Evolutionary conservation across 441 rosid species (phyloP), one percentile per base, ranked within the genome.

Genomic region (Kokia cookei): DNA sequence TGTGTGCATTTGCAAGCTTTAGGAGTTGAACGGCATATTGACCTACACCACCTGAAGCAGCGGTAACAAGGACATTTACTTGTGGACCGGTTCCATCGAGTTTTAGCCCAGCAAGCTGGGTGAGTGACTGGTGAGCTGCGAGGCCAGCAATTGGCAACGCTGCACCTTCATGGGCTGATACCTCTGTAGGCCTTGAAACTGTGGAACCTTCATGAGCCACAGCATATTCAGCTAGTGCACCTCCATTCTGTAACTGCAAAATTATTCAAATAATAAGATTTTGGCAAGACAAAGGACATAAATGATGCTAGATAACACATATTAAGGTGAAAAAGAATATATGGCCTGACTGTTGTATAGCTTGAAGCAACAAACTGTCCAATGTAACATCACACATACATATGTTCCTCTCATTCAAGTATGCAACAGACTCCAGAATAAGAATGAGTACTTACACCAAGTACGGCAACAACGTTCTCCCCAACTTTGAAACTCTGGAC

Each of bases 11-110:
- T 51, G 84, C 93, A 5, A 90, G 87, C 81, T 93, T 93, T 19
- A 93, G 95, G 1, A 93, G 65, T 71, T 91, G 97, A 63, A 91
- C 91, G 0, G 90, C 92, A 15, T 86, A 91, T 70, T 89, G 95
- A 37, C 95, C 93, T 3, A 93, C 98, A 0, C 94, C 93, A 35
- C 95, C 97, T 0, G 97, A 91, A 48, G 93, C 94, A 14, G 97
- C 94, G 1, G 96, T 90, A 51, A 93, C 70, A 22, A 90, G 81
- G 71, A 93, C 74, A 82, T 91, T 91, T 22, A 63, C 81, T 67
- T 76, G 82, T 47, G 79, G 32, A 7, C 87, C 84, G 7, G 82
- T 88, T 73, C 90, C 84, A 42, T 90, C 95, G 0, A 91, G 87
- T 71, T 86, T 89, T 77, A 90, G 13, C 26, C 93, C 96, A 0